Base-by-base conservation (phyloP, 164 flowering plant genomes). In the Chimonanthus praecox region DNA sequence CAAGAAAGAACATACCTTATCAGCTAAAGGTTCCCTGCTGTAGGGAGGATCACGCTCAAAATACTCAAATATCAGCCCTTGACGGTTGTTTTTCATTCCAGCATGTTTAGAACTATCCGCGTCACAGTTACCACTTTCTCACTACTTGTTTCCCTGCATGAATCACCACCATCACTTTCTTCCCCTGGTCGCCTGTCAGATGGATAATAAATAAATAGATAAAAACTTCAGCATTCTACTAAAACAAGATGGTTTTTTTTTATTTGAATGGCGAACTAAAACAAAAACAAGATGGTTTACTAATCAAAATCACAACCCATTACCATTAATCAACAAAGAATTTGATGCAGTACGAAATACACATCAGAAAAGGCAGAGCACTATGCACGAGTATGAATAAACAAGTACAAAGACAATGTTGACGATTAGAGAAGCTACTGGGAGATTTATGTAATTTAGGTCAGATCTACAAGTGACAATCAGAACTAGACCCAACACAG, bases 21-120 rank as follows among this genome's bases (percentile, higher is more conserved):
- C 92, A 60, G 82, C 69, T 47, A 92, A 77, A 51, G 94, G 97
- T 75, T 77, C 78, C 7, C 97, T 88, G 54, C 71, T 49, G 71
- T 83, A 79, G 2, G 97, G 97, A 16, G 76, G 79, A 66, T 84
- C 88, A n/a, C 73, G 78, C 73, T 90, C 97, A 71, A 90, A 77
- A 73, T 85, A 88, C 78, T 90, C 87, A 77, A 83, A 90, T 21
- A 78, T 58, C 46, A 82, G 85, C 47, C 86, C 88, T n/a, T 80
- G 78, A 3, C 83, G 80, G 62, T 77, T 80, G 72, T 72, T 8
- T 18, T 77, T 81, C 73, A 64, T 78, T 16, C 43, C 61, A 60
- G 49, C 69, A 50, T 71, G 72, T 73, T 79, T 80, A 4, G 71
- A 60, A 49, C 82, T 80, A 18, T 85, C 89, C 6, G 49, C 66